Evolutionary conservation across 2,329 filamentous ascomycete species (phyloP), one percentile per base, ranked within the genome.

Genomic region (Penicillium janthinellum): DNA sequence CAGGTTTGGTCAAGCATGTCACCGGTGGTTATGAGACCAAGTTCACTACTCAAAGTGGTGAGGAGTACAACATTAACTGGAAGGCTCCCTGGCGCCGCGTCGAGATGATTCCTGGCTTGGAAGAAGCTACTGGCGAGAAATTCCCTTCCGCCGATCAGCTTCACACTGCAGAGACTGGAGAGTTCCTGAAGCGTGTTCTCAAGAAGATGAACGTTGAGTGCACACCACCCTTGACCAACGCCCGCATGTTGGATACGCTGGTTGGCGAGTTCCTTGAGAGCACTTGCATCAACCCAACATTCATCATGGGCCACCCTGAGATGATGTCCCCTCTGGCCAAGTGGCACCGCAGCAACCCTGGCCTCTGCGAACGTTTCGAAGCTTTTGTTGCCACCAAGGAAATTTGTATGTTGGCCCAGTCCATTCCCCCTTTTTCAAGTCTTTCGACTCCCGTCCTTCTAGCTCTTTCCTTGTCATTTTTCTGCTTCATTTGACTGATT

Each of bases 251-350:
- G 56, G 95, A 99, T 81, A 96, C 93, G 79, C 85, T 99, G 37
- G 89, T 92, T 35, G 92, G 92, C 64, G 93, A 98, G 76, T 97
- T 92, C 79, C 94, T 98, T 69, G 95, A 98, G 80, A 90, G 93
- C 75, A 94, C 88, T 67, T 96, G 92, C 78, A 84, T 96, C 76
- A 96, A 94, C 84, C 94, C 95, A 2, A 96, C 91, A 45, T 95
- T 95, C 81, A 95, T 96, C 76, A 89, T 84, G 6, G 90, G 90
- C n/a, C 91, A 96, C 78, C 84, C 86, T 6, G 85, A 90, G 73
- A 89, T 92, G 84, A 96, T 98, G 94, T 95, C 91, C 15, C 95
- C 95, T 8, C 84, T 99, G 17, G 95, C 95, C 82, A 99, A 99
- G 85, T 93, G 93, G 78, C 91, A 97, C 79, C 90, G 95, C 66